Evolutionary conservation across 768 basidiomycete genomes (phyloP), one percentile per base, ranked within the genome.

Genomic region (Naganishia onofrii): DNA sequence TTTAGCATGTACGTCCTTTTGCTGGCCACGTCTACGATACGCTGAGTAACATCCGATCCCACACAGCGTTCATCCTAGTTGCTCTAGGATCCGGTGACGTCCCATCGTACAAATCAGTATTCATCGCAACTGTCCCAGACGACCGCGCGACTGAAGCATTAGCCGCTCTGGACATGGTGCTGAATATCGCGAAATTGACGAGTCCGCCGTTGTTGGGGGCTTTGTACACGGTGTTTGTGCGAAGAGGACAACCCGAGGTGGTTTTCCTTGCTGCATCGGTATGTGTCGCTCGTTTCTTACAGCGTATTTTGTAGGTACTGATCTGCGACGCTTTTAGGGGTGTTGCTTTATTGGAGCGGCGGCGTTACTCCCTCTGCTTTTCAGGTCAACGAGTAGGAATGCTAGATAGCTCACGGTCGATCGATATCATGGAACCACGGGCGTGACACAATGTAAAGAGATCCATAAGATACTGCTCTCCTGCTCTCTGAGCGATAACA

Each of bases 151-250:
- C 74, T 51, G 71, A 76, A 71, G 74, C 75, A 0, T 71, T 78
- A 8, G 77, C 77, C 2, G 77, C 77, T 19, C 66, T 78, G n/a
- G 77, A 78, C 54, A 78, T 78, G 77, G 71, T 76, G 3, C 70
- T 74, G 32, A 75, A 70, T 53, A 71, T 72, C 15, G 77, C 77
- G 19, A 73, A 70, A 55, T 55, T 78, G 9, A 66, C 69, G 15
- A 76, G 76, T 31, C 77, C 77, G 7, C 70, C 73, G 17, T 57
- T 78, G 38, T 54, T 78, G n/a, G 77, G 77, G 21, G 71, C 66
- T 26, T 26, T 76, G 9, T 78, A 78, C 63, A 75, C 77, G 12
- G 75, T 68, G 21, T 74, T 78, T 42, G 74, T 74, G 60, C 66
- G 76, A 52, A 38, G 70, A n/a, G 77, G 77, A 2, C 63, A 68